These are phyloP conservation scores for Castanopsis chinensis DNA, from an alignment of 306 rosid genomes.

Conservation along the genomic window DNA sequence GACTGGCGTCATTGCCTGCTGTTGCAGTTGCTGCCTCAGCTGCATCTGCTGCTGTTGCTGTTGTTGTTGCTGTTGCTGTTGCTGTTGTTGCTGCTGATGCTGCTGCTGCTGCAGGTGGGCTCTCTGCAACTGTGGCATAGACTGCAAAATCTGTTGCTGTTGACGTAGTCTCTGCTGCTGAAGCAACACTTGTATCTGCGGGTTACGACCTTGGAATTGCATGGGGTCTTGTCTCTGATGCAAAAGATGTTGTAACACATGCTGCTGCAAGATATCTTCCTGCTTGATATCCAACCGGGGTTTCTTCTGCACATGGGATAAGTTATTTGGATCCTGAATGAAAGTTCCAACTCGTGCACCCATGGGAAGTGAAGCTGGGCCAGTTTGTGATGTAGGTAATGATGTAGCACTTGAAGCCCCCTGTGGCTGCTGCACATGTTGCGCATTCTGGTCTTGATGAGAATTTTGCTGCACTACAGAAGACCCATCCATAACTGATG, in stretches of 20 bases:
- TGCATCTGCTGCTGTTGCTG: slow-evolving; percentile 69
- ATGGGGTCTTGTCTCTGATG: slow-evolving; percentile 81
- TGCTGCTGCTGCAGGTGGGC: slow-evolving; percentile 67
- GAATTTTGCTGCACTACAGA: slow-evolving; percentile 79
- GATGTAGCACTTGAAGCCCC: slow-evolving; percentile 74
- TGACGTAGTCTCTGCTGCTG: slow-evolving; percentile 70
- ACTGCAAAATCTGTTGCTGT: slow-evolving; percentile 66
- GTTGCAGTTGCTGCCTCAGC: slow-evolving; percentile 81
- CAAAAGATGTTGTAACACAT: slow-evolving; percentile 62
- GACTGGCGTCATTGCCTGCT: slow-evolving; percentile 68
- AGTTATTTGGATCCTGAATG: slow-evolving; percentile 69
- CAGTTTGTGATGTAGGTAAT: slow-evolving; percentile 58
- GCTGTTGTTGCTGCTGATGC: slow-evolving; percentile 34
- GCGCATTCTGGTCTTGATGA: slow-evolving; percentile 79
- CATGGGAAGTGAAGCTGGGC: slow-evolving; percentile 50
- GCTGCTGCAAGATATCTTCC: slow-evolving; percentile 80
- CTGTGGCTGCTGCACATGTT: slow-evolving; percentile 63
- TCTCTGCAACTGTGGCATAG: slow-evolving; percentile 85
- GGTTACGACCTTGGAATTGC: slow-evolving; percentile 75
- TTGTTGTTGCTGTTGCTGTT: slow-evolving; percentile 34
- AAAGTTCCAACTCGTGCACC: slow-evolving; percentile 64
- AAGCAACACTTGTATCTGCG: slow-evolving; percentile 67
- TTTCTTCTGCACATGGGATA: slow-evolving; percentile 65
- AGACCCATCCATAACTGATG: slow-evolving; percentile 90
- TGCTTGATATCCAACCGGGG: slow-evolving; percentile 82